phyloP scores from a whole-genome alignment of 163 green algal genomes.

The Chloromonas sp. region DNA sequence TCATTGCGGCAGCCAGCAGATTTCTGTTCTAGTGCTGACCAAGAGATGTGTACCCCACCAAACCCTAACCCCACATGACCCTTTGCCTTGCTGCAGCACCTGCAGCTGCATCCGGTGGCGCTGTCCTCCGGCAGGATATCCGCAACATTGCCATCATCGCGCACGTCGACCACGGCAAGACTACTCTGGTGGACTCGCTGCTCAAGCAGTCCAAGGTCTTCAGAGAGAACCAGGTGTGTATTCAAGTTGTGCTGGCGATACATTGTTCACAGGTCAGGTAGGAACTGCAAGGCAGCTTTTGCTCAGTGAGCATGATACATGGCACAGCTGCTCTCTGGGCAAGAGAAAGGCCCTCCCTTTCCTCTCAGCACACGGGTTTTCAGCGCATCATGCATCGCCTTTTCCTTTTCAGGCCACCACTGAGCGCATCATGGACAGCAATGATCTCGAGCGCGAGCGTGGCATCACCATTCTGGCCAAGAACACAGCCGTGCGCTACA shows the following conservation, averaged over 20 bases:
- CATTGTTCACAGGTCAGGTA: no score
- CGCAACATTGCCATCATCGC: constrained; percentile 99
- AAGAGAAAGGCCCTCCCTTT: no score
- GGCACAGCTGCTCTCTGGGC: no score
- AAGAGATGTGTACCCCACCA: no score
- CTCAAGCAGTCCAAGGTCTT: constrained; percentile 95
- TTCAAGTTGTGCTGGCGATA: background rate
- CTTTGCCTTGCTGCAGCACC: constrained; percentile 6
- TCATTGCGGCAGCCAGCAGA: no score
- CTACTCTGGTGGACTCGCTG: constrained; percentile 94
- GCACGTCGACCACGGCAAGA: constrained; percentile 97
- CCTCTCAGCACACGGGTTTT: no score
- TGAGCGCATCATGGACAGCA: constrained; percentile 95
- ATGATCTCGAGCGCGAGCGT: constrained; percentile 93
- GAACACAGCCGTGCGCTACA: constrained; percentile 84
- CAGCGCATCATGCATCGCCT: no score
- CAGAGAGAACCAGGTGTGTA: constrained; percentile 72
- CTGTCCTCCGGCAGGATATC: constrained; percentile 56
- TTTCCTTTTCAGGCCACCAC: constrained; percentile 16
- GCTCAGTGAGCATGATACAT: no score
- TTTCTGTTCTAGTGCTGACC: no score
- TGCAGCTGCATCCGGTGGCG: background rate
- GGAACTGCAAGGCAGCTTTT: no score
- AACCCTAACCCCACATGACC: background rate
- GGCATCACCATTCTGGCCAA: constrained; percentile 99